Evolutionary conservation across 306 rosid species (phyloP).

Genomic region (Acmispon strigosus): DNA sequence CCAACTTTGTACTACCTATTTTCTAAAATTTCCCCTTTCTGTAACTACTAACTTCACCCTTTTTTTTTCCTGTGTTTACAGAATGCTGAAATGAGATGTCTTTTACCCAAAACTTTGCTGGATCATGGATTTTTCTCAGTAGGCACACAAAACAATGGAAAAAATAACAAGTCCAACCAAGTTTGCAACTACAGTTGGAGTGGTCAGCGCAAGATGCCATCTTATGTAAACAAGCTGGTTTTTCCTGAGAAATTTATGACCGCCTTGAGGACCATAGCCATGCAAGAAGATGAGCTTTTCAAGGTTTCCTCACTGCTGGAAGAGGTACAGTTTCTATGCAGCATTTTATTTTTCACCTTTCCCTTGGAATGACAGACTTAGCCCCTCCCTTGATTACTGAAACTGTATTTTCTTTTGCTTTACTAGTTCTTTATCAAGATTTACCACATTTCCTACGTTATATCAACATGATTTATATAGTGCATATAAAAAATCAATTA

Average conservation of each 20-base stretch:
- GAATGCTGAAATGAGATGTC: constrained; percentile 92
- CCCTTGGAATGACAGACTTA: neutral
- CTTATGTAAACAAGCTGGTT: constrained; percentile 62
- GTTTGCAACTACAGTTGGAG: constrained; percentile 82
- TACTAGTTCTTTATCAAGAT: neutral
- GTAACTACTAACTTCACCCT: neutral
- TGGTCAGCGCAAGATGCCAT: constrained; percentile 77
- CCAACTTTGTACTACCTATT: neutral
- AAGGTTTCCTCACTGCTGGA: constrained; percentile 78
- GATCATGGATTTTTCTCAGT: constrained; percentile 64
- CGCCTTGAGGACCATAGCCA: constrained; percentile 81
- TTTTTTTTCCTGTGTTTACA: constrained; percentile 34
- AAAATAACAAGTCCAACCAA: constrained; percentile 29
- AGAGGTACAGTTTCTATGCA: constrained; percentile 53
- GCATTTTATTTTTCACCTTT: neutral
- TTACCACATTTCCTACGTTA: too few relatives aligned
- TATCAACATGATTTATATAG: too few relatives aligned
- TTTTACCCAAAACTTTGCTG: constrained; percentile 66
- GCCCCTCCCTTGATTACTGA: neutral
- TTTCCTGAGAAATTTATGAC: constrained; percentile 80
- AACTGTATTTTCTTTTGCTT: neutral
- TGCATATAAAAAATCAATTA: too few relatives aligned
- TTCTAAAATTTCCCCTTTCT: neutral
- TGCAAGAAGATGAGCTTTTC: constrained; percentile 69
- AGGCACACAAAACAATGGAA: constrained; percentile 28